A percentile compares a stretch with the other conserved stretches of the same genome.
Conservation (phyloP, 2,329 filamentous ascomycete species). For the Pyrenochaeta sp. region DNA sequence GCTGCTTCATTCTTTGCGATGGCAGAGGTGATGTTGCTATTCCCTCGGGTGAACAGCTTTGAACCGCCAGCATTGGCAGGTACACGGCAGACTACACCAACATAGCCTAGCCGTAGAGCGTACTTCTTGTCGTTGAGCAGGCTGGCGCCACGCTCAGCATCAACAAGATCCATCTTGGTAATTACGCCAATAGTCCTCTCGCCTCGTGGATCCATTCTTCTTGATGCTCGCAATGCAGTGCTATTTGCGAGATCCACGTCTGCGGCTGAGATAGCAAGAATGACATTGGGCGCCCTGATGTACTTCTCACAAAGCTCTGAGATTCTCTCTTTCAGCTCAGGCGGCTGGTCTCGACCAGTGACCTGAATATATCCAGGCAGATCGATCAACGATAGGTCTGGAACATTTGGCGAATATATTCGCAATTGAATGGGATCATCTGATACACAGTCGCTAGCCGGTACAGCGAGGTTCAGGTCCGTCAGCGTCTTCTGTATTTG, state of each 20-base stretch:
- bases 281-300: constrained; percentile 94
- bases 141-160: constrained; percentile 76
- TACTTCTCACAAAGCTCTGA: constrained; percentile 97
- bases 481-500: constrained; percentile 93
- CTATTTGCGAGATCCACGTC: constrained; percentile 98
- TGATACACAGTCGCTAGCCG: constrained; percentile 88
- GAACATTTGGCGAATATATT: constrained; percentile 94
- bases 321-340: constrained; percentile 94
- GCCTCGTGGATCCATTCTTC: constrained; percentile 90
- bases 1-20: constrained; percentile 89
- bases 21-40: constrained; percentile 77
- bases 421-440: constrained; percentile 96
- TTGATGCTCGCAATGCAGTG: constrained; percentile 86
- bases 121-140: constrained; percentile 92
- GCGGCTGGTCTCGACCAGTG: constrained; percentile 86
- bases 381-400: constrained; percentile 94
- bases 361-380: constrained; percentile 98
- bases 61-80: constrained; percentile 67
- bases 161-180: constrained; percentile 98
- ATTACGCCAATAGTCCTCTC: constrained; percentile 98
- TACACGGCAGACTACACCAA: constrained; percentile 89
- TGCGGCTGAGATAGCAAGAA: constrained; percentile 94
- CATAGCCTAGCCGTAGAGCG: constrained; percentile 91
- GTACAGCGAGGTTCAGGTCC: constrained; percentile 92
- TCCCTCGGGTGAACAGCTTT: constrained; percentile 84